Conservation (phyloP, 805 yeast species). For the Monosporozyma siamensis region DNA sequence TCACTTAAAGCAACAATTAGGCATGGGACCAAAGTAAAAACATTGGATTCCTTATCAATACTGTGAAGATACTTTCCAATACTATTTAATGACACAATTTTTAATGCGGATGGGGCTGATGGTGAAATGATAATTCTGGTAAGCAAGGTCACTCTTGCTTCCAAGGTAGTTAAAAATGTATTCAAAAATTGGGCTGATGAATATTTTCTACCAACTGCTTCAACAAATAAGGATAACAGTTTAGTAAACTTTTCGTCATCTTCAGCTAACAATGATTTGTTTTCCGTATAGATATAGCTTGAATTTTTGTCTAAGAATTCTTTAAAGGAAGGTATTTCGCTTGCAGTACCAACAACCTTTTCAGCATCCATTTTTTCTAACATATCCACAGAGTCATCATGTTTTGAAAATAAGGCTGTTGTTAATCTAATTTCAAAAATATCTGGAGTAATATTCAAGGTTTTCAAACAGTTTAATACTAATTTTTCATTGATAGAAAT, state of each 20-base stretch:
- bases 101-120: constrained; percentile 47
- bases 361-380: constrained; percentile 25
- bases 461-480: constrained; percentile 33
- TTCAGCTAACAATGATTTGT: constrained; percentile 28
- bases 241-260: constrained; percentile 34
- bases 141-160: constrained; percentile 47
- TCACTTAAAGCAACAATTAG: constrained; percentile 47
- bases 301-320: constrained; percentile 27
- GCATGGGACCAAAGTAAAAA: constrained; percentile 52
- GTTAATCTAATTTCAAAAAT: constrained; percentile 58
- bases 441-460: constrained; percentile 33
- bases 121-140: constrained; percentile 48
- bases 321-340: constrained; percentile 21
- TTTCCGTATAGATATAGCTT: constrained; percentile 20
- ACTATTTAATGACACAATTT: constrained; percentile 40
- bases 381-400: constrained; percentile 24
- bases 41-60: constrained; percentile 32
- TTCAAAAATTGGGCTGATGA: constrained; percentile 28
- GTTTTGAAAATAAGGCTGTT: constrained; percentile 40
- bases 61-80: constrained; percentile 30
- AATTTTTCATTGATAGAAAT: constrained; percentile 31
- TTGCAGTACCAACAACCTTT: constrained; percentile 19
- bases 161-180: constrained; percentile 32
- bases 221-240: constrained; percentile 36
- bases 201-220: constrained; percentile 33